Base-by-base conservation (phyloP, 2,329 filamentous ascomycete species). In the Pseudogymnoascus sp. region DNA sequence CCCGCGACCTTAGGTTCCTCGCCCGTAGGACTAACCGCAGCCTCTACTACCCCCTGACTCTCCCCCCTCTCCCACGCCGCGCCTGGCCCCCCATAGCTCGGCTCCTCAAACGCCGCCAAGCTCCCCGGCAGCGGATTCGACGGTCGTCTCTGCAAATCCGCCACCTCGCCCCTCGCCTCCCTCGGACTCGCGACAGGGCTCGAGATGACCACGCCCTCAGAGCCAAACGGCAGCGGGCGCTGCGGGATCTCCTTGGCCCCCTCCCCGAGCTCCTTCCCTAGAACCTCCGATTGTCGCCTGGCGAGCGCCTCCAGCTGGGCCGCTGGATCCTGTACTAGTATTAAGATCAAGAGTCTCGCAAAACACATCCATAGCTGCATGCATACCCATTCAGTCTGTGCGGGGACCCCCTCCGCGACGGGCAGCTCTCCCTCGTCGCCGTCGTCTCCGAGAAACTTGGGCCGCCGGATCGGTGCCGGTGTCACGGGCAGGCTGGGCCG, bases 381-480 rank as follows among this genome's bases (percentile, higher is more conserved):
- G 91, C 91, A 88, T 91, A 96, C 92, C 93, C 93, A 97, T 75
- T 96, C 91, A 73, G 85, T 83, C 81, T 96, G 92, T 74, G 85
- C 81, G 65, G 92, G 92, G 66, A 96, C 92, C 60, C 91, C 92
- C 73, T 90, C 84, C 59, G 92, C 92, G 66, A 80, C 79, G 65
- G 91, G 91, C 68, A 96, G 79, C 70, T 81, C 79, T 65, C 80
- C 81, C 66, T 78, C 76, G 38, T 78, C 78, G 64, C 84, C 78
- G 66, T 71, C 74, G 62, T 73, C 87, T 86, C 91, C 31, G 2
- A 17, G 10, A 73, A 88, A 89, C 59, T 78, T 86, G 35, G 82
- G 79, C 68, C 88, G 81, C 65, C 84, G 83, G 68, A 93, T 82
- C 13, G 92, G 91, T 12, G 91, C 91, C 1, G 92, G 92, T 8